Evolutionary conservation across 1,284 basidiomycete genomes (phyloP).

Genomic region (Microbotryomycetes sp.): DNA sequence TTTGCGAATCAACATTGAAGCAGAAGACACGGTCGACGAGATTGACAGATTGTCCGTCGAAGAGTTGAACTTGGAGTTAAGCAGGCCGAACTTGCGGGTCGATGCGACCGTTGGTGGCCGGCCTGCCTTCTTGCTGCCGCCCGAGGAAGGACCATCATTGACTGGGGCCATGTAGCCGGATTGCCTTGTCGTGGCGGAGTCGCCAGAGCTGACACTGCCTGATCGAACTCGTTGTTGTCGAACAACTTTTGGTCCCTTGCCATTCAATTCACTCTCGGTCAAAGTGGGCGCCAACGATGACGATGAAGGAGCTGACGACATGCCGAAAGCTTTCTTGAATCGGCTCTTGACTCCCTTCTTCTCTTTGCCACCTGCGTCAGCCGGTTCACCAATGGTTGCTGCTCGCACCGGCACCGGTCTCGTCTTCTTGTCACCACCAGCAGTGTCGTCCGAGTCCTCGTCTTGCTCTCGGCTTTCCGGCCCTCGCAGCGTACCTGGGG

Average conservation of each 20-base stretch:
- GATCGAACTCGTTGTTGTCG: not conserved
- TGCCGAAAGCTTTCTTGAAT: constrained; percentile 31
- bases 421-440: no score
- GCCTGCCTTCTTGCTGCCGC: constrained; percentile 1
- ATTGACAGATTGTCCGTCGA: constrained; percentile 97
- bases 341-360: constrained; percentile 26
- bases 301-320: constrained; percentile 3
- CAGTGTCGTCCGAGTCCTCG: constrained; percentile 25
- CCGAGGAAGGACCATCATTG: not conserved
- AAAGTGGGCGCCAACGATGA: constrained; percentile 2
- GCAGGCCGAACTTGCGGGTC: constrained; percentile 47
- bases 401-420: constrained; percentile 11
- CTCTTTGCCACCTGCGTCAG: constrained; percentile 6
- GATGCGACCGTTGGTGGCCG: constrained; percentile 17
- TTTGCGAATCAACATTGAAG: constrained; percentile 95
- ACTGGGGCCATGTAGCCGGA: constrained; percentile 3
- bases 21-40: constrained; percentile 90
- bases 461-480: constrained; percentile 1
- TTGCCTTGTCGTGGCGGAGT: constrained; percentile 1
- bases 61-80: constrained; percentile 85
- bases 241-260: constrained; percentile 13
- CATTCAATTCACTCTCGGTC: constrained; percentile 15
- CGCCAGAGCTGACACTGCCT: constrained; percentile 10
- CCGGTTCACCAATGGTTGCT: not conserved
- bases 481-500: constrained; percentile 2